Conservation (phyloP, 768 basidiomycete species). For the Boletus subparvulus region DNA sequence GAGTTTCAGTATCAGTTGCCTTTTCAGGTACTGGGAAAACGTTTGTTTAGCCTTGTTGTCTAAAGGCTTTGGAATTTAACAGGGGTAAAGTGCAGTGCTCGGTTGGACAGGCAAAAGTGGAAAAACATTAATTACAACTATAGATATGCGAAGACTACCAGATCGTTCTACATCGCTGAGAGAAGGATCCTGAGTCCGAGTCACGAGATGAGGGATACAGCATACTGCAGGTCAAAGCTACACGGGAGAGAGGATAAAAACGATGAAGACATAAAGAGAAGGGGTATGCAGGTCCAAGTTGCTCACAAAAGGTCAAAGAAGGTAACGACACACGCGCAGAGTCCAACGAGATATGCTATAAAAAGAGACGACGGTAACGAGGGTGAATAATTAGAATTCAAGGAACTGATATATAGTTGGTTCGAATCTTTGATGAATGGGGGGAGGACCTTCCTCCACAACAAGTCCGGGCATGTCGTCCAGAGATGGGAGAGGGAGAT, state of each 20-base stretch:
- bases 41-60: constrained; percentile 30
- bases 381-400: constrained; percentile 56
- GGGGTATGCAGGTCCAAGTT: constrained; percentile 10
- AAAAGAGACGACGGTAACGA: constrained; percentile 10
- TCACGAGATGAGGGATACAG: constrained; percentile 26
- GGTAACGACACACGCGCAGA: constrained; percentile 4
- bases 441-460: constrained; percentile 56
- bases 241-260: constrained; percentile 15
- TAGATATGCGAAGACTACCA: constrained; percentile 2
- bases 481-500: constrained; percentile 70
- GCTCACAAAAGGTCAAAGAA: background rate
- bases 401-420: constrained; percentile 69
- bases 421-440: constrained; percentile 64
- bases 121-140: constrained; percentile 9
- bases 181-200: constrained; percentile 6
- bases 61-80: background rate
- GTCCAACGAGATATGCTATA: constrained; percentile 29
- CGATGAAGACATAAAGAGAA: background rate
- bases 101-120: no score
- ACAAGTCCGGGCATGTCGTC: constrained; percentile 80
- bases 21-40: constrained; percentile 11
- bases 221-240: constrained; percentile 31
- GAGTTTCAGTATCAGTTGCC: constrained; percentile 14
- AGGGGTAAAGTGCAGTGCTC: background rate
- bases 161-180: constrained; percentile 1